Evolutionary conservation across 495 filamentous ascomycete species (phyloP), one percentile per base, ranked within the genome.

Genomic region (Trichoderma virens): DNA sequence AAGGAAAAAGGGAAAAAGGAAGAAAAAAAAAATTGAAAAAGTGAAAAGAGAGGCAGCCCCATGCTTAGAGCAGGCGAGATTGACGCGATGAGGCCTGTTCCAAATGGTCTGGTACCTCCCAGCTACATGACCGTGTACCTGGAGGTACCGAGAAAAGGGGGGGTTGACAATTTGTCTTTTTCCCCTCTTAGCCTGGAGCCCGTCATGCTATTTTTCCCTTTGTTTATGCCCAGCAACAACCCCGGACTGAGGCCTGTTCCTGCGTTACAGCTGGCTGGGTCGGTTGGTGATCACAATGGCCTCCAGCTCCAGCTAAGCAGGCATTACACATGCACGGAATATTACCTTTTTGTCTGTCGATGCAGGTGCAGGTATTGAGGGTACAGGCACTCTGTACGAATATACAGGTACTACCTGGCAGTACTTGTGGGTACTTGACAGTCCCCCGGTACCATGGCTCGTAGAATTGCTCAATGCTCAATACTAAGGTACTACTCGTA

Each of bases 1-100:
- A 43, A 61, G 35, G n/a, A 25, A 28, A 62, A 13, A 43, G 61
- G 62, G 23, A 35, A 56, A 69, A 39, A 38, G 23, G 39, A 16
- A 56, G 31, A 61, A 34, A 27, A 35, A 65, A 47, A 28, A 20
- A 30, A 8, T 27, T 13, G 45, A 25, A 9, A 38, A 54, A 39
- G 30, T 28, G 38, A 47, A 64, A 25, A 43, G 60, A 47, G 31
- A 61, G 23, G 54, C 41, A n/a, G n/a, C n/a, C n/a, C n/a, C 41
- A 45, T 18, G 41, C 41, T 8, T 5, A 20, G 14, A 45, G 41
- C 41, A 20, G 41, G n/a, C 41, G 41, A 45, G 41, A 45, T 45
- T 45, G 41, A 45, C 41, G 41, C 41, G 41, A 28, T 56, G 51
- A 56, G 27, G 51, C 51, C 43, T 47, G 43, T 13, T 1, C 0